These are phyloP conservation scores for Oxyria digyna DNA, from an alignment of 148 eudicot genomes.

Conservation along the genomic window DNA sequence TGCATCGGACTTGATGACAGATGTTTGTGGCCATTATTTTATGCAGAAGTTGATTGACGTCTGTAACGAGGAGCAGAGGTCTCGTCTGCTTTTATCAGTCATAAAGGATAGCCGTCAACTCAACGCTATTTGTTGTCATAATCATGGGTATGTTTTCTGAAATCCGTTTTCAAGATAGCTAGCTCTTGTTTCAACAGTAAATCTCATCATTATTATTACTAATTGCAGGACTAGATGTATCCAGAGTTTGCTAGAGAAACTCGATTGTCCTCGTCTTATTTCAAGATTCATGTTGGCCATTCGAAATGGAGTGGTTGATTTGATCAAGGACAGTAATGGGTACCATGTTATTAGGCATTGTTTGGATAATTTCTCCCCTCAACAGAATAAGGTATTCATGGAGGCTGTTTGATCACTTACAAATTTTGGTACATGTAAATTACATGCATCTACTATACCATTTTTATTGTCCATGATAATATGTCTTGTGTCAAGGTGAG, in stretches of 20 bases:
- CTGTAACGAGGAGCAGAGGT: constrained; percentile 49
- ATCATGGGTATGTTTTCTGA: constrained; percentile 35
- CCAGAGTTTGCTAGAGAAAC: constrained; percentile 49
- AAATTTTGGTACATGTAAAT: not conserved
- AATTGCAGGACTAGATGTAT: constrained; percentile 42
- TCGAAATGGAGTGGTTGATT: constrained; percentile 35
- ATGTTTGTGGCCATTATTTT: constrained; percentile 44
- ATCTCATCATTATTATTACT: not conserved
- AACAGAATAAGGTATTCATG: constrained; percentile 23
- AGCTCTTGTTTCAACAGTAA: not conserved
- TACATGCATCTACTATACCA: not conserved
- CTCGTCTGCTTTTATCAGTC: constrained; percentile 25
- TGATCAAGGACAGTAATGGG: constrained; percentile 50
- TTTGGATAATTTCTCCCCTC: constrained; percentile 17
- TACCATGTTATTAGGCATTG: constrained; percentile 32
- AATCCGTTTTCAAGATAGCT: not conserved
- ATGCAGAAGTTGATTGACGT: constrained; percentile 46
- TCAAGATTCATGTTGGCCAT: constrained; percentile 29
- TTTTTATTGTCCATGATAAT: not conserved
- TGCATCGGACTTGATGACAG: constrained; percentile 32
- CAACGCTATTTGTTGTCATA: constrained; percentile 28
- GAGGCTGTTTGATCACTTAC: not conserved
- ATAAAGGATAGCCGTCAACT: constrained; percentile 31
- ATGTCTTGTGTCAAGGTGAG: no score
- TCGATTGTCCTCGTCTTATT: constrained; percentile 33